phyloP scores from a whole-genome alignment of 441 rosid species.

The Eruca vesicaria region DNA sequence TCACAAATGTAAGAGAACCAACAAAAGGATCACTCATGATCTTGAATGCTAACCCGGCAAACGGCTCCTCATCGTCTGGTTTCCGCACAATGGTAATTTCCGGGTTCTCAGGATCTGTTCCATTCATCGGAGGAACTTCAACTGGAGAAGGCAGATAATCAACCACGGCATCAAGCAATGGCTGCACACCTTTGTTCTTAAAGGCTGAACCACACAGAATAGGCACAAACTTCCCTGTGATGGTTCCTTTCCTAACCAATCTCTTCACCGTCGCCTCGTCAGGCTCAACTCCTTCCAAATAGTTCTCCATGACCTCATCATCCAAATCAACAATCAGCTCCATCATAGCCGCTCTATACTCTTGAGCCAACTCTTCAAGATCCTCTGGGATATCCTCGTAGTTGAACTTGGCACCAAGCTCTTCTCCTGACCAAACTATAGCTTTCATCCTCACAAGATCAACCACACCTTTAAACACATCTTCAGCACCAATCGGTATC shows the following conservation, averaged over 20 bases:
- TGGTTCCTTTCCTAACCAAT: constrained; percentile 77
- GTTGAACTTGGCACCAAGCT: constrained; percentile 86
- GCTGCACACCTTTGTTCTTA: constrained; percentile 95
- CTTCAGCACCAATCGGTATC: constrained; percentile 91
- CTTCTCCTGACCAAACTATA: constrained; percentile 90
- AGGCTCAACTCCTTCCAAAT: constrained; percentile 89
- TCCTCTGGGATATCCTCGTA: constrained; percentile 79
- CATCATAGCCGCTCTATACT: constrained; percentile 67
- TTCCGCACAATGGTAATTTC: constrained; percentile 54
- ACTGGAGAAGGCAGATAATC: constrained; percentile 94
- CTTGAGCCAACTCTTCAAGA: constrained; percentile 75
- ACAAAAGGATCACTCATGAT: constrained; percentile 95
- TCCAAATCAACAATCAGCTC: constrained; percentile 78
- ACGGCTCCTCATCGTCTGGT: constrained; percentile 83
- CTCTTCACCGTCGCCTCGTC: constrained; percentile 74
- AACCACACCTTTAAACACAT: constrained; percentile 69
- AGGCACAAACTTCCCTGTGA: constrained; percentile 71
- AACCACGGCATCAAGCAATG: constrained; percentile 87
- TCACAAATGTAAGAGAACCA: constrained; percentile 92
- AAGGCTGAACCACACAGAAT: constrained; percentile 93
- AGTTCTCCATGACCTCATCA: constrained; percentile 88
- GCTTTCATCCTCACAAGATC: constrained; percentile 95
- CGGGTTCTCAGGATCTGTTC: constrained; percentile 89
- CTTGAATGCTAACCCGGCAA: constrained; percentile 92
- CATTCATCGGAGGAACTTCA: constrained; percentile 84